Conservation (phyloP, 768 basidiomycete species). For the Leucosporidium yakuticum region DNA sequence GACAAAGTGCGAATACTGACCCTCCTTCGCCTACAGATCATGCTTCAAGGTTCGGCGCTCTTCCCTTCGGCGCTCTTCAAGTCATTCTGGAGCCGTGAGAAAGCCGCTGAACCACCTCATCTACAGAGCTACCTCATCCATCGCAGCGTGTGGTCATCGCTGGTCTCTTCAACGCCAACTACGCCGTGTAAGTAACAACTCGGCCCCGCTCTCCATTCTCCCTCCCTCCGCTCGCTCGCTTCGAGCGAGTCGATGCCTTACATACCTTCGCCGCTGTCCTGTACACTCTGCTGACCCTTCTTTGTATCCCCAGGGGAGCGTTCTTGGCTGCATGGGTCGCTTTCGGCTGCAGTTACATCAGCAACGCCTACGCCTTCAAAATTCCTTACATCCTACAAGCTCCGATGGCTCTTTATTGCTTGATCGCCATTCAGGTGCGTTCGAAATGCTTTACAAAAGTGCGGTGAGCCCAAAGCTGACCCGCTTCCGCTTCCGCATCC, state of each 20-base stretch:
- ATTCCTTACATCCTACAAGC: neutral
- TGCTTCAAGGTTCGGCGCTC: too few species aligned
- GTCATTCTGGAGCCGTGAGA: too few species aligned
- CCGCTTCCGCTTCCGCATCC: neutral
- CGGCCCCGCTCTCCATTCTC: too few species aligned
- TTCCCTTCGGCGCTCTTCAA: too few species aligned
- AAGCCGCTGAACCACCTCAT: too few species aligned
- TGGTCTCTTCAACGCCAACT: neutral
- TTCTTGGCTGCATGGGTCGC: neutral
- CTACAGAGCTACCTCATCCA: conserved; percentile 4
- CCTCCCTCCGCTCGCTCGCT: neutral
- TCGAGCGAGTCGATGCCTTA: neutral
- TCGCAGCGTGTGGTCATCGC: neutral
- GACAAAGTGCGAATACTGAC: too few species aligned
- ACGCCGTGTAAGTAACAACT: neutral
- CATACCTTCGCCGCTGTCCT: neutral
- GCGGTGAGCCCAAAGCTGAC: too few species aligned
- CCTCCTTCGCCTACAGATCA: too few species aligned
- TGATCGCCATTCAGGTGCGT: neutral
- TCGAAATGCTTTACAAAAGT: neutral
- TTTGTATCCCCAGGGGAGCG: neutral
- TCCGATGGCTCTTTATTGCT: neutral
- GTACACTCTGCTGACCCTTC: neutral
- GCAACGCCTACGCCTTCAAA: neutral
- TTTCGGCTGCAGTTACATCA: neutral